Base-by-base conservation (phyloP, 140 eudicot species). In the Oenanthe javanica region DNA sequence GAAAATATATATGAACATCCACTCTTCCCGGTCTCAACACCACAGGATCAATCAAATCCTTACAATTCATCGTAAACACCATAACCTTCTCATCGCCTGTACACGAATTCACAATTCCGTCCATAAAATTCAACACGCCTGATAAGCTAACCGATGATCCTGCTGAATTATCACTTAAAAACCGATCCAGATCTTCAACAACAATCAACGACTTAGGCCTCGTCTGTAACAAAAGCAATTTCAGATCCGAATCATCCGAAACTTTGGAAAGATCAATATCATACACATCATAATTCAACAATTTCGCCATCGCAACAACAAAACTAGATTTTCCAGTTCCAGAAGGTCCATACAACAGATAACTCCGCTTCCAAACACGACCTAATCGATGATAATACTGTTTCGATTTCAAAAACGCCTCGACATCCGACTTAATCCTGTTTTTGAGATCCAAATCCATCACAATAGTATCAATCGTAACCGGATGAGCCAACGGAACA, bases 281-380 rank as follows among this genome's bases (percentile, higher is more conserved):
- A 84, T 91, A 91, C 63, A 93, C 87, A 72, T 91, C 95, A 69
- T 91, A 93, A 0, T 78, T 70, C 16, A 93, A 74, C 23, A 85
- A 79, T 63, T 89, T 93, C 43, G 95, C 98, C 84, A 92, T 83
- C 63, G 95, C 95, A 6, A 90, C 89, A n/a, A 93, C 82, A 82
- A 93, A 93, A 78, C 97, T 93, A 49, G 95, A 93, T 70, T 93
- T 93, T 2, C 98, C 97, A 16, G 98, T 91, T 43, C 98, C 97
- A 43, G 97, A 93, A 36, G 98, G 97, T 48, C 97, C 98, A 81
- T 93, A 89, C 15, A 93, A 85, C 9, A 91, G 85, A 50, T 88
- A 93, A 73, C 93, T 89, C 36, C 94, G 90, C 69, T 86, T 86
- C 98, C 98, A 91, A 76, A 89, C 97, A 40, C 97, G 93, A 52